These are phyloP conservation scores for Sarocladium kiliense DNA, from an alignment of 2,329 filamentous ascomycete genomes.

Conservation along the genomic window DNA sequence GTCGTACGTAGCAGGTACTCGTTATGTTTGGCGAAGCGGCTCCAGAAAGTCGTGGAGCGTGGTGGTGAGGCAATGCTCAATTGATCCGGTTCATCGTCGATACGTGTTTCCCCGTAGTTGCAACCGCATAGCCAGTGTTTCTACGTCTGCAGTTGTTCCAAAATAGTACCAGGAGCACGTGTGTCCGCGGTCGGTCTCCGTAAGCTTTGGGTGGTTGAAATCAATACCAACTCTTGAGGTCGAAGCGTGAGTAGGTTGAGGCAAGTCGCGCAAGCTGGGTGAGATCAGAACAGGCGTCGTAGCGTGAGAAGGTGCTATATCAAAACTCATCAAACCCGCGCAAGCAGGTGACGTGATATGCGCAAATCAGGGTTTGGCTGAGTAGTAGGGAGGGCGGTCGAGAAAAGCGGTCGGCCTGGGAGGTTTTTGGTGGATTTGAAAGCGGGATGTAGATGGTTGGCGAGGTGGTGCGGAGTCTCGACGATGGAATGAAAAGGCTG, in stretches of 20 bases:
- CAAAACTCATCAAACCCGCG: background rate
- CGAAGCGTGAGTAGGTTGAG: background rate
- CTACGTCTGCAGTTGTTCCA: background rate
- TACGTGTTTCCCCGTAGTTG: background rate
- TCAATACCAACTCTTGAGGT: background rate
- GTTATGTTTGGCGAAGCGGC: background rate
- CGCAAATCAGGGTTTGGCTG: constrained; percentile 5
- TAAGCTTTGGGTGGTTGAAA: background rate
- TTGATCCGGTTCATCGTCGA: constrained; percentile 8
- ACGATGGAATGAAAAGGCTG: constrained; percentile 9
- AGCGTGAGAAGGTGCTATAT: background rate
- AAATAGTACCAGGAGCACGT: background rate
- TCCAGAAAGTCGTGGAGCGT: constrained; percentile 6
- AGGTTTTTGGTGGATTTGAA: constrained; percentile 3
- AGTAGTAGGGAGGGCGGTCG: constrained; percentile 1
- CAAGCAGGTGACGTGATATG: background rate
- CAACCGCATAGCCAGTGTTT: background rate
- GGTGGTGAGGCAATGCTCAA: constrained; percentile 3
- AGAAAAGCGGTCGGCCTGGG: constrained; percentile 5
- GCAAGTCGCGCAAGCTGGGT: background rate
- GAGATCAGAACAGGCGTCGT: background rate
- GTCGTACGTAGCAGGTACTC: constrained; percentile 13
- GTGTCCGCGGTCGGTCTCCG: background rate
- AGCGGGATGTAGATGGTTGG: constrained; percentile 4
- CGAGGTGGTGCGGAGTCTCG: constrained; percentile 5